Base-by-base conservation (phyloP, 2,329 filamentous ascomycete genomes). In the Sclerotinia nivalis region DNA sequence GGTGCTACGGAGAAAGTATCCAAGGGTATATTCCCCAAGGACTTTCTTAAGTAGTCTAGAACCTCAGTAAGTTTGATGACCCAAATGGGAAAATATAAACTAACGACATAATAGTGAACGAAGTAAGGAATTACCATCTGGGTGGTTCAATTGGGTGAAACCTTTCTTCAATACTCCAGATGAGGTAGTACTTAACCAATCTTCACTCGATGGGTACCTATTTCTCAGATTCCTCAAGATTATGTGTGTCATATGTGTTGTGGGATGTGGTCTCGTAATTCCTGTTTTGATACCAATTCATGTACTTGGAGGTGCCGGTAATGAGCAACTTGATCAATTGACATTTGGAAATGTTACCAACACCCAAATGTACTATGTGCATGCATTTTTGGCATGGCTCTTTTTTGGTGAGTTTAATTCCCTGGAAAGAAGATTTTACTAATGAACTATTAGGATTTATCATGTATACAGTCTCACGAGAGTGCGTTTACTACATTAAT, bases 401-500 rank as follows among this genome's bases (percentile, higher is more conserved):
- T 91, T 87, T 76, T 86, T 91, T 75, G 82, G 77, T 78, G 70
- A 22, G 71, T 50, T 22, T 60, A 1, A 7, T n/a, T 45, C n/a
- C 25, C 12, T 6, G 4, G 0, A 37, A 2, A 6, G 10, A 55
- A 25, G 20, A 40, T 0, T 22, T 18, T 1, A 54, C 70, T 77
- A 64, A 75, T 52, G 20, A 40, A 13, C 10, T 10, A 15, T 40
- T 43, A 78, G 77, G 81, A 50, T 91, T 91, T 76, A 82, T 91
- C 69, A 85, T 91, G 78, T 90, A 87, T 78, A 87, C 88, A 76
- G 84, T 91, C 61, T 88, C 88, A 25, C 83, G 89, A 64, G 89
- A 91, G 78, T 85, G 84, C 75, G 84, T 91, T 67, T 91, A 86
- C 82, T 89, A 88, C 75, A 89, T 91, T 80, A 90, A 89, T 72